Conservation (phyloP, 140 eudicot genomes). For the Stevia rebaudiana region DNA sequence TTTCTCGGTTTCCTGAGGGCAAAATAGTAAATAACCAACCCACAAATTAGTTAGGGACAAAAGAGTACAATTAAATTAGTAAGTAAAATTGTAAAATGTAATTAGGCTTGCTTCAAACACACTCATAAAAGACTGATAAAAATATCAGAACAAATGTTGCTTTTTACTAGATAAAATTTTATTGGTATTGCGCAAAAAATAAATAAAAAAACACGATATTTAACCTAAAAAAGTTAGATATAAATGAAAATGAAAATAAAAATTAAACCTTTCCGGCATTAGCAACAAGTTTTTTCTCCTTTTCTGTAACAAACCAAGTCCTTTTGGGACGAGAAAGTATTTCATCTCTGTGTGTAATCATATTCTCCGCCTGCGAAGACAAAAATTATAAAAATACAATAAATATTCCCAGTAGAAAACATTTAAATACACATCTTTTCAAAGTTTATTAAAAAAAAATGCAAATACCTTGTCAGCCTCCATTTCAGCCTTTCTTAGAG, state of each 20-base stretch:
- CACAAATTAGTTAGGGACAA: slow-evolving; percentile 1
- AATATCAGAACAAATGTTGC: neutral
- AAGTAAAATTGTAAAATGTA: neutral
- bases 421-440: neutral
- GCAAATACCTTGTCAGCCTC: slow-evolving; percentile 71
- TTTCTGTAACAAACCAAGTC: slow-evolving; percentile 90
- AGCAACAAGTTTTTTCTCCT: slow-evolving; percentile 68
- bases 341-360: slow-evolving; percentile 85
- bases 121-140: neutral
- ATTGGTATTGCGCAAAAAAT: neutral
- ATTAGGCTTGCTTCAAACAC: neutral
- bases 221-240: neutral
- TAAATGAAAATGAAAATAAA: slow-evolving; percentile 2
- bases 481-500: slow-evolving; percentile 92
- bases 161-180: neutral
- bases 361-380: slow-evolving; percentile 71
- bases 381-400: neutral
- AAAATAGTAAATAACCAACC: slow-evolving; percentile 21
- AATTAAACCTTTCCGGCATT: slow-evolving; percentile 62
- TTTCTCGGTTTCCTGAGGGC: slow-evolving; percentile 40
- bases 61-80: neutral
- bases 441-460: neutral
- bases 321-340: slow-evolving; percentile 82
- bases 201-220: too few relatives aligned
- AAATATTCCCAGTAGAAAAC: neutral